phyloP scores from a whole-genome alignment of 176 grass and related monocot genomes.

The Carex kokanica region DNA sequence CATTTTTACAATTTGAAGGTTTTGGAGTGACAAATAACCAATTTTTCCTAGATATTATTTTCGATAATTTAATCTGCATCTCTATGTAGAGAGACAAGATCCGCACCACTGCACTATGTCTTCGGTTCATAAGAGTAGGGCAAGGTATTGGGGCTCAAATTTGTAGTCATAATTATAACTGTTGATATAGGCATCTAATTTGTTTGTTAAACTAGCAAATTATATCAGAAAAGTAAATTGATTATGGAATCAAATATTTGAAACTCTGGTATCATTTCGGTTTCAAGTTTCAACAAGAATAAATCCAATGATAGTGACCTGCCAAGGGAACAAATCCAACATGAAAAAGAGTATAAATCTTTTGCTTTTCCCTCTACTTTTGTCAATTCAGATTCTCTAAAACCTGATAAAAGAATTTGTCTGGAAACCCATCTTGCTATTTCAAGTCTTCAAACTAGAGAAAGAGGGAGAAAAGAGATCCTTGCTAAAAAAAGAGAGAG shows the following conservation, averaged over 20 bases:
- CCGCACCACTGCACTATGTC: too few species aligned
- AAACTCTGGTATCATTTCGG: background rate
- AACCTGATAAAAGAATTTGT: conserved; percentile 20
- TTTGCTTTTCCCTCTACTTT: background rate
- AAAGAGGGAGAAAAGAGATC: background rate
- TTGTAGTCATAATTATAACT: background rate
- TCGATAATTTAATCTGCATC: too few species aligned
- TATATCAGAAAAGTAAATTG: background rate
- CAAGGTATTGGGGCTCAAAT: background rate
- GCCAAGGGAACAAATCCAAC: conserved; percentile 30
- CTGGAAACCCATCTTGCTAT: background rate
- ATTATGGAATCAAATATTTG: background rate
- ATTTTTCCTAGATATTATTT: too few species aligned
- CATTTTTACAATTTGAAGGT: too few species aligned
- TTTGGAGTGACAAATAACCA: too few species aligned
- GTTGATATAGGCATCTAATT: background rate
- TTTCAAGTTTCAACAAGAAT: background rate
- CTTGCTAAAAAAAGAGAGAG: background rate
- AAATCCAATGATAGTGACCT: background rate
- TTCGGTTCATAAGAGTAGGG: too few species aligned
- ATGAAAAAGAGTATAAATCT: conserved; percentile 27
- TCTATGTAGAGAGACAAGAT: too few species aligned
- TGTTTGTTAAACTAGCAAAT: background rate
- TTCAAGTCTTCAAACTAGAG: background rate
- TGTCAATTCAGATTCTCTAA: conserved; percentile 25